phyloP scores from a whole-genome alignment of 495 filamentous ascomycete species.

The Xeromyces bisporus region DNA sequence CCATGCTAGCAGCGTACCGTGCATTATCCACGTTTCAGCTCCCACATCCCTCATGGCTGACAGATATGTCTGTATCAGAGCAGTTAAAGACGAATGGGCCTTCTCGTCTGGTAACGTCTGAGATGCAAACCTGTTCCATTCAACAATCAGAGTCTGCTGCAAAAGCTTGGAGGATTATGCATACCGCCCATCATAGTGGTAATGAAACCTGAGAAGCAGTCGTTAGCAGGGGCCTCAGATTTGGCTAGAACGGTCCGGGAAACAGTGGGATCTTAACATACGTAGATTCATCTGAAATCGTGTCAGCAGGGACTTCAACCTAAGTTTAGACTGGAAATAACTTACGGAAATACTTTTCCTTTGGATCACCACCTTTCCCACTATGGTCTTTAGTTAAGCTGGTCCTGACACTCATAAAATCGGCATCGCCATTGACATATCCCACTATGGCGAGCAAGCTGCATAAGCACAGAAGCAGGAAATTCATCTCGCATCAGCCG shows the following conservation, averaged over 20 bases:
- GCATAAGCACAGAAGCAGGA: slow-evolving; percentile 8
- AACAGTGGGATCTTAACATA: slow-evolving; percentile 16
- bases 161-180: slow-evolving; percentile 1
- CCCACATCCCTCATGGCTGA: slow-evolving; percentile 37
- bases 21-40: slow-evolving; percentile 48
- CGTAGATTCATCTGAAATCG: slow-evolving; percentile 33
- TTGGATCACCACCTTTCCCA: slow-evolving; percentile 27
- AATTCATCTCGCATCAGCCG: neutral
- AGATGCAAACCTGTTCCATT: slow-evolving; percentile 30
- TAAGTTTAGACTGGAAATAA: too few species aligned
- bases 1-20: slow-evolving; percentile 43
- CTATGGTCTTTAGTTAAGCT: slow-evolving; percentile 30
- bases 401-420: slow-evolving; percentile 28
- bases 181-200: slow-evolving; percentile 46
- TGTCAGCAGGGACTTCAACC: too few species aligned
- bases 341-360: slow-evolving; percentile 45
- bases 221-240: too few species aligned
- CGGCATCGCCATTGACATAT: slow-evolving; percentile 9
- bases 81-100: slow-evolving; percentile 28
- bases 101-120: slow-evolving; percentile 28
- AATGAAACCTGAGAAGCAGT: slow-evolving; percentile 35
- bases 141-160: neutral
- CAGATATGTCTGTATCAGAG: slow-evolving; percentile 39
- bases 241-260: neutral
- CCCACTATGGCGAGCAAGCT: slow-evolving; percentile 7